phyloP scores from a whole-genome alignment of 805 yeast genomes.

The Yamadazyma kitorensis region DNA sequence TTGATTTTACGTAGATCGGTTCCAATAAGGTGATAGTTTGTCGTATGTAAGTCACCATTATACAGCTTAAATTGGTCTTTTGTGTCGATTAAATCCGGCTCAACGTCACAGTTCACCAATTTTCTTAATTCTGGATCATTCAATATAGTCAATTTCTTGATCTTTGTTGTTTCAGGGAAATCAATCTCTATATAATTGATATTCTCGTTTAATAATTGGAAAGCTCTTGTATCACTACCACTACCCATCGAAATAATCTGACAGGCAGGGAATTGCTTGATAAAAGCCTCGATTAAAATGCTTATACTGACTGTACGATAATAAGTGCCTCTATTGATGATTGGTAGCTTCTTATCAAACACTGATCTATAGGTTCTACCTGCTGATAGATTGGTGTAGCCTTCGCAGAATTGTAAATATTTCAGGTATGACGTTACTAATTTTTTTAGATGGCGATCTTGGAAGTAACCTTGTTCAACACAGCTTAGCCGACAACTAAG shows the following conservation, averaged over 20 bases:
- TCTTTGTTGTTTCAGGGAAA: conserved; percentile 50
- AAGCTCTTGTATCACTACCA: conserved; percentile 74
- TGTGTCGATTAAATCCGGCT: conserved; percentile 11
- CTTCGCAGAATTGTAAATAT: conserved; percentile 37
- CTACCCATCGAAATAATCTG: conserved; percentile 75
- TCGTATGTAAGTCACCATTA: conserved; percentile 31
- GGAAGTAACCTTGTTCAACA: conserved; percentile 45
- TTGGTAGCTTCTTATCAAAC: conserved; percentile 53
- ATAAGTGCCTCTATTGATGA: conserved; percentile 71
- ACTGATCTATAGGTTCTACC: conserved; percentile 37
- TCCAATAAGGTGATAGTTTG: conserved; percentile 51
- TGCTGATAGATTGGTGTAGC: conserved; percentile 38
- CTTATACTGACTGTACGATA: conserved; percentile 57
- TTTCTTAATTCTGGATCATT: conserved; percentile 23
- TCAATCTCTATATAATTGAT: conserved; percentile 61
- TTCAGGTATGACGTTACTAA: conserved; percentile 34
- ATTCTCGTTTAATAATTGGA: conserved; percentile 39
- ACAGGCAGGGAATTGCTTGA: conserved; percentile 26
- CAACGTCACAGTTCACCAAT: conserved; percentile 17
- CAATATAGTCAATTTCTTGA: conserved; percentile 51
- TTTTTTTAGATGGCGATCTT: conserved; percentile 34
- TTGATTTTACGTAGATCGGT: conserved; percentile 46
- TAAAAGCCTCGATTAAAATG: conserved; percentile 39
- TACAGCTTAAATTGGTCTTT: conserved; percentile 21
- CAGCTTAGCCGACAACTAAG: conserved; percentile 61